These are phyloP conservation scores for Tricholoma matsutake DNA, from an alignment of 768 basidiomycete species.

Conservation along the genomic window DNA sequence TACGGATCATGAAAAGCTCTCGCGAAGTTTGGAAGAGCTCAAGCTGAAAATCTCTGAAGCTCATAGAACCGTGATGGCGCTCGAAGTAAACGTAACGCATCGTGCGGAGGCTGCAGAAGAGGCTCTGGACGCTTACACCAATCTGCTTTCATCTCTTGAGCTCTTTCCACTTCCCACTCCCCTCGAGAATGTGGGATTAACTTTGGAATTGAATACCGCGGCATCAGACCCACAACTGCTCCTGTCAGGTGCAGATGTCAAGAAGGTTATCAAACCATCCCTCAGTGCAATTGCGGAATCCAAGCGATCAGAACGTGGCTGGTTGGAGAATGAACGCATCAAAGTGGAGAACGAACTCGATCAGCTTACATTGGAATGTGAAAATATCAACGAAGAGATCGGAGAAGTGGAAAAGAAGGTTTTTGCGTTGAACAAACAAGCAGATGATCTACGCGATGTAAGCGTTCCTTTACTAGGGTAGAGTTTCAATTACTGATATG, in stretches of 20 bases:
- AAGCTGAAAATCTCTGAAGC: constrained; percentile 73
- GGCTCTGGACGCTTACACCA: constrained; percentile 75
- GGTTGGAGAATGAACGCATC: constrained; percentile 74
- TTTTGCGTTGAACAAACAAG: constrained; percentile 64
- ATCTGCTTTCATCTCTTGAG: constrained; percentile 69
- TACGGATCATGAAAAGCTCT: constrained; percentile 78
- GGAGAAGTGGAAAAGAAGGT: constrained; percentile 73
- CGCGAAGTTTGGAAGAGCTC: constrained; percentile 71
- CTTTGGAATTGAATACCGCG: constrained; percentile 78
- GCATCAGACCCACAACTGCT: constrained; percentile 67
- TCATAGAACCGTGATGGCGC: constrained; percentile 65
- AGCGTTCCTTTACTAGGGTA: constrained; percentile 18
- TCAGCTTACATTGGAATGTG: constrained; percentile 69
- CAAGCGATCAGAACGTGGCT: constrained; percentile 64
- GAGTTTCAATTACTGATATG: background rate
- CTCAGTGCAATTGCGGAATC: constrained; percentile 68
- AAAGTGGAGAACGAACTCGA: constrained; percentile 83
- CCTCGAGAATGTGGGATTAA: constrained; percentile 71
- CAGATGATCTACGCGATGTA: constrained; percentile 81
- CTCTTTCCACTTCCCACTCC: constrained; percentile 73
- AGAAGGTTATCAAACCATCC: constrained; percentile 73
- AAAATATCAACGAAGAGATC: constrained; percentile 79
- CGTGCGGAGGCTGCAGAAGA: constrained; percentile 80
- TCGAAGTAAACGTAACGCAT: constrained; percentile 82
- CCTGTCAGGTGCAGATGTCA: constrained; percentile 65